Conservation (phyloP, 2,329 filamentous ascomycete genomes). For the Tolypocladium inflatum region DNA sequence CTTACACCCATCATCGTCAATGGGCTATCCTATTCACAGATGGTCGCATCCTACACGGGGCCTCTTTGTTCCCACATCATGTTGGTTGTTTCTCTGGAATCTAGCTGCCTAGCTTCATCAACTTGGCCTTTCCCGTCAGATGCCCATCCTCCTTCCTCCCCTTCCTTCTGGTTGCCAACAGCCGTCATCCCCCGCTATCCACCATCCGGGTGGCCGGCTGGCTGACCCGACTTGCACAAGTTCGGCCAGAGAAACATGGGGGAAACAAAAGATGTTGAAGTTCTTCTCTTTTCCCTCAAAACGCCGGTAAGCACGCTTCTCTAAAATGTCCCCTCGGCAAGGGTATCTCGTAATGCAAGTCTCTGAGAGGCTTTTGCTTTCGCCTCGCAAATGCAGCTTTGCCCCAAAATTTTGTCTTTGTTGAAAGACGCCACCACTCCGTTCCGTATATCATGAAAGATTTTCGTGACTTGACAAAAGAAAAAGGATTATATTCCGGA, state of each 20-base stretch:
- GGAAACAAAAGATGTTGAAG: slow-evolving; percentile 38
- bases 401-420: slow-evolving; percentile 28
- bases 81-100: slow-evolving; percentile 3
- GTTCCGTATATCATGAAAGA: slow-evolving; percentile 24
- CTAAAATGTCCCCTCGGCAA: slow-evolving; percentile 20
- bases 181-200: neutral
- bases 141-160: neutral
- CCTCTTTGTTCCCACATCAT: neutral
- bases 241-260: slow-evolving; percentile 29
- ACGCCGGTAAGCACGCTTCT: slow-evolving; percentile 25
- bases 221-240: slow-evolving; percentile 24
- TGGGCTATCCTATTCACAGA: neutral
- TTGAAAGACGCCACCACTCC: slow-evolving; percentile 36
- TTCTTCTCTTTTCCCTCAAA: slow-evolving; percentile 35
- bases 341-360: slow-evolving; percentile 33
- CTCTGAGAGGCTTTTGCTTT: slow-evolving; percentile 16
- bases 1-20: neutral
- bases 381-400: slow-evolving; percentile 29
- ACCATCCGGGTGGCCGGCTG: slow-evolving; percentile 7
- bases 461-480: slow-evolving; percentile 7
- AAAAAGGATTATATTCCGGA: slow-evolving; percentile 17
- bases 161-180: neutral
- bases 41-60: neutral
- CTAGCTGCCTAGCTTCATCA: slow-evolving; percentile 2
- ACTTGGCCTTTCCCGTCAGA: neutral